Evolutionary conservation across 768 basidiomycete genomes (phyloP).

Genomic region (Guyanaporus albipodus): DNA sequence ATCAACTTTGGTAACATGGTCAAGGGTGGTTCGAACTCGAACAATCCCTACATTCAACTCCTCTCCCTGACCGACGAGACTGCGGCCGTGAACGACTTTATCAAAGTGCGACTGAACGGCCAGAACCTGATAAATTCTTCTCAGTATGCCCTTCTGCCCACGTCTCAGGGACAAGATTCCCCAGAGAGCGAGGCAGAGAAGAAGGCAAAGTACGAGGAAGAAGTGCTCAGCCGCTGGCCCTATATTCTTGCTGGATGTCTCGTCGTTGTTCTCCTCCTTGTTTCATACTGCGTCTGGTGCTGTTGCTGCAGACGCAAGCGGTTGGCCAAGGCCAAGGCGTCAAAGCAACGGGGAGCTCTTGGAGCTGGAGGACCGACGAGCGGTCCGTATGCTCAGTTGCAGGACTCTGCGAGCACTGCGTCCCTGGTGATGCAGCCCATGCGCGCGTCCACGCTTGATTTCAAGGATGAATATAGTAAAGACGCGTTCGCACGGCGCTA

Average conservation of each 20-base stretch:
- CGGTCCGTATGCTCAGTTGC: constrained; percentile 24
- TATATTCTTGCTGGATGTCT: constrained; percentile 65
- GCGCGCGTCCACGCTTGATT: constrained; percentile 16
- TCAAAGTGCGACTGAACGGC: constrained; percentile 56
- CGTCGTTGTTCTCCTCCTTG: constrained; percentile 41
- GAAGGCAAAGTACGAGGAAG: constrained; percentile 61
- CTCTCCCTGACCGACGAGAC: constrained; percentile 52
- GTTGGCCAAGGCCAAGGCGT: constrained; percentile 21
- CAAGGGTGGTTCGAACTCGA: constrained; percentile 42
- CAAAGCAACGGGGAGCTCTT: constrained; percentile 16
- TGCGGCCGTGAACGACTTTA: constrained; percentile 62
- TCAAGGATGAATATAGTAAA: constrained; percentile 13
- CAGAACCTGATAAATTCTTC: constrained; percentile 52
- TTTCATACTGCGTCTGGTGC: constrained; percentile 52
- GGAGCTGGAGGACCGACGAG: neutral
- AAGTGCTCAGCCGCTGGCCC: constrained; percentile 67
- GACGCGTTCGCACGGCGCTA: constrained; percentile 16
- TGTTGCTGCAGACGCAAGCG: constrained; percentile 51
- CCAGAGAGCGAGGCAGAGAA: constrained; percentile 62
- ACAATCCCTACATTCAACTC: constrained; percentile 67
- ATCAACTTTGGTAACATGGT: constrained; percentile 72
- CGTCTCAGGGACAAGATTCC: constrained; percentile 54
- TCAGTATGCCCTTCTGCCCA: constrained; percentile 58
- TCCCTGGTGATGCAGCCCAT: constrained; percentile 31
- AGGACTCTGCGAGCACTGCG: constrained; percentile 27